phyloP scores from a whole-genome alignment of 352 stramenopile species.

The Phytophthora multivora region DNA sequence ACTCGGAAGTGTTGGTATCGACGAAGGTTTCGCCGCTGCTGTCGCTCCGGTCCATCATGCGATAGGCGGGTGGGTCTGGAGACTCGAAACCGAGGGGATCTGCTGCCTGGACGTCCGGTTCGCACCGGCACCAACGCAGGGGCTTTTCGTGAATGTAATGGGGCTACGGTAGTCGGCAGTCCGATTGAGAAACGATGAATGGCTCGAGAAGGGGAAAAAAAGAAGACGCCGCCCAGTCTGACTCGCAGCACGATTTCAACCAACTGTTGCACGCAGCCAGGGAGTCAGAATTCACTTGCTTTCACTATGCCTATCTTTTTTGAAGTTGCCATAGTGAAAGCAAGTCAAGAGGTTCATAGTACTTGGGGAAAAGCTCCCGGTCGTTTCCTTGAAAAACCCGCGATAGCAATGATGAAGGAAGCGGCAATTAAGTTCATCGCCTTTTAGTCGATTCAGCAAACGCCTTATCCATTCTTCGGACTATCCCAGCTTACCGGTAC shows the following conservation, averaged over 20 bases:
- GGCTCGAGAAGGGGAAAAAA: constrained; percentile 11
- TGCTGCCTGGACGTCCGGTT: constrained; percentile 21
- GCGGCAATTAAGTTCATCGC: too few species aligned
- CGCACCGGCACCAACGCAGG: constrained; percentile 1
- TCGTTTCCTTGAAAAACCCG: constrained; percentile 20
- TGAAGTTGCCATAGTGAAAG: too few species aligned
- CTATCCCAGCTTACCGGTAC: background rate
- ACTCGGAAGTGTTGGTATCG: constrained; percentile 36
- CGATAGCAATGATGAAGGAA: too few species aligned
- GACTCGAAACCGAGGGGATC: constrained; percentile 16
- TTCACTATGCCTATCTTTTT: constrained; percentile 8
- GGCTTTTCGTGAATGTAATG: constrained; percentile 10
- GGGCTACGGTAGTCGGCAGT: background rate
- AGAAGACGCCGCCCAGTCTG: constrained; percentile 14
- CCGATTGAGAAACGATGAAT: constrained; percentile 20
- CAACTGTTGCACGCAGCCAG: constrained; percentile 3
- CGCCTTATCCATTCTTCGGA: background rate
- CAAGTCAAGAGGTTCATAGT: background rate
- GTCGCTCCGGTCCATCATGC: constrained; percentile 29
- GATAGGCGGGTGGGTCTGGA: constrained; percentile 1
- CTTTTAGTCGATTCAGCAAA: too few species aligned
- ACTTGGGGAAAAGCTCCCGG: background rate
- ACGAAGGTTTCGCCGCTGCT: constrained; percentile 17
- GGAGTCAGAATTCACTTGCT: constrained; percentile 4
- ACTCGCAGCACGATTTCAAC: constrained; percentile 19